Evolutionary conservation across 305 asterid species (phyloP).

Genomic region (Rubia occidens): DNA sequence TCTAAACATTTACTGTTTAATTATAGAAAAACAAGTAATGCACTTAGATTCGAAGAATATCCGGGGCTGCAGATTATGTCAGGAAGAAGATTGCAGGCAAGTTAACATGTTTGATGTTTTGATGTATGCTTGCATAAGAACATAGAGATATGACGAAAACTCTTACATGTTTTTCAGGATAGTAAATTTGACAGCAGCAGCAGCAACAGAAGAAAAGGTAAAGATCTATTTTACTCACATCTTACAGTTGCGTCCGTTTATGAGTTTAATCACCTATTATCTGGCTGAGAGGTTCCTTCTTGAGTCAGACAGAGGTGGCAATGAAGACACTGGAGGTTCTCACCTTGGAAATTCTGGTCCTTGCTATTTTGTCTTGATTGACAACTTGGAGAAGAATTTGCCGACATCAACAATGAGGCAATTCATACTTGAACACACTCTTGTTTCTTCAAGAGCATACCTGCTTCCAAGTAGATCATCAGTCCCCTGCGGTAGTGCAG

Average conservation of each 20-base stretch:
- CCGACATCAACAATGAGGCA: slow-evolving; percentile 28
- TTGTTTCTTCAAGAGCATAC: slow-evolving; percentile 29
- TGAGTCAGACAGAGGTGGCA: slow-evolving; percentile 17
- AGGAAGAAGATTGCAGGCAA: not conserved
- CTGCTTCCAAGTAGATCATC: slow-evolving; percentile 31
- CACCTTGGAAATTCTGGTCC: slow-evolving; percentile 5
- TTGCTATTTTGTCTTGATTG: slow-evolving; percentile 27
- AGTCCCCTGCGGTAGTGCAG: slow-evolving; percentile 39
- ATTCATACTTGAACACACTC: slow-evolving; percentile 35
- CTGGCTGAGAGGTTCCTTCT: not conserved
- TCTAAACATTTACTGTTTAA: no score
- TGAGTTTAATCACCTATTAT: not conserved
- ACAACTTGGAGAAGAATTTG: slow-evolving; percentile 44
- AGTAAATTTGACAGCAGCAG: not conserved
- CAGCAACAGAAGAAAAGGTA: not conserved
- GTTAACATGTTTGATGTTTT: not conserved
- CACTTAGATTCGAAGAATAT: not conserved
- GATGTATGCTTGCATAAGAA: not conserved
- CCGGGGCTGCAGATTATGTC: no score
- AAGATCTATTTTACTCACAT: no score
- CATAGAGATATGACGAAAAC: not conserved
- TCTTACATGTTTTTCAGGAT: not conserved
- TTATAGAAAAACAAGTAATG: no score
- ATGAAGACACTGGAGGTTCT: slow-evolving; percentile 33
- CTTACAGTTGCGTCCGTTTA: no score